Conservation (phyloP, 1,284 basidiomycete species). For the Fistulinella cinereoalba region DNA sequence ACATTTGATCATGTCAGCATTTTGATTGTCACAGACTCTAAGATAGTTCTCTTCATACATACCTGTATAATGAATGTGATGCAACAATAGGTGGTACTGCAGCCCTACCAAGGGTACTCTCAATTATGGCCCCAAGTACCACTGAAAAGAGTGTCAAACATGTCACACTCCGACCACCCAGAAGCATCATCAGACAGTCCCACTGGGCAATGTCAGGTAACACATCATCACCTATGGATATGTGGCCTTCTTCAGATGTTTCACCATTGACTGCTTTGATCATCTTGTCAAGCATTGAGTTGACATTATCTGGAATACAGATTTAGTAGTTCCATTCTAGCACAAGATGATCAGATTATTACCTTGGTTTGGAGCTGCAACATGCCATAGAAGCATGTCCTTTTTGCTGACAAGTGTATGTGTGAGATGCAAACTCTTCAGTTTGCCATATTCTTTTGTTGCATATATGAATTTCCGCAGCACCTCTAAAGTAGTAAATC, state of each 20-base stretch:
- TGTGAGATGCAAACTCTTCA: constrained; percentile 10
- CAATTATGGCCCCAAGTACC: background rate
- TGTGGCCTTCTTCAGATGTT: constrained; percentile 19
- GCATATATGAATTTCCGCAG: background rate
- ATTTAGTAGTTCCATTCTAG: too few relatives aligned
- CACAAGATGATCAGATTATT: too few relatives aligned
- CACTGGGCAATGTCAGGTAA: background rate
- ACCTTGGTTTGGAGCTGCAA: constrained; percentile 10
- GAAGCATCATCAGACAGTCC: background rate
- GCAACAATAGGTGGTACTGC: background rate
- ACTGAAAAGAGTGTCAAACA: background rate
- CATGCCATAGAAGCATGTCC: constrained; percentile 5
- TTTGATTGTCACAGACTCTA: too few relatives aligned
- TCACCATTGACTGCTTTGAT: constrained; percentile 24
- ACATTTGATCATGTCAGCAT: too few relatives aligned
- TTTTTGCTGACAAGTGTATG: constrained; percentile 3
- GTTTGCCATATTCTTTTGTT: background rate
- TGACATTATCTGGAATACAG: constrained; percentile 14
- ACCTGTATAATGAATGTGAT: too few relatives aligned
- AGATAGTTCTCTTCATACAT: too few relatives aligned
- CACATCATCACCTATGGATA: constrained; percentile 6
- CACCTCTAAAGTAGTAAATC: background rate
- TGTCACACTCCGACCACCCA: background rate
- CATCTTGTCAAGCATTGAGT: constrained; percentile 25
- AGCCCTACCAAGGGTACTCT: too few relatives aligned